Percentiles rank a stretch among this genome's conserved stretches.
Evolutionary conservation across 352 stramenopile species (phyloP).

Genomic region (Pythium apleroticum): DNA sequence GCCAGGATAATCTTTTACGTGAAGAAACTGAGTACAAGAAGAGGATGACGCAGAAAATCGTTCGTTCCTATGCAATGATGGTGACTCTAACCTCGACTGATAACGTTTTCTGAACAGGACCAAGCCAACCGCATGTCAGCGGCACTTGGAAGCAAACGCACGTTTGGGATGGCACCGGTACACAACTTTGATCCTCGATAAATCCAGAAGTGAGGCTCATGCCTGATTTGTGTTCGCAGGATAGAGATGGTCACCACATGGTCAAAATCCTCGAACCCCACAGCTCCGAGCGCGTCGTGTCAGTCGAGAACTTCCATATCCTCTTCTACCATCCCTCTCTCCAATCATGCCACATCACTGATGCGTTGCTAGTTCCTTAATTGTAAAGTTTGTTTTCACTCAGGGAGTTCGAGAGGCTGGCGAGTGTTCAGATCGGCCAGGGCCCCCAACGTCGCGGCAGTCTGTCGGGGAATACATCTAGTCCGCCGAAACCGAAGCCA

Average conservation of each 20-base stretch:
- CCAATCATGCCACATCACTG: neutral
- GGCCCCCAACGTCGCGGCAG: slow-evolving; percentile 19
- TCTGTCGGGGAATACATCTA: neutral
- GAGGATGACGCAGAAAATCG: slow-evolving; percentile 74
- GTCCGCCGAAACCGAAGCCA: neutral
- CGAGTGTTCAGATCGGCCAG: slow-evolving; percentile 61
- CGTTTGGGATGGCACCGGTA: slow-evolving; percentile 51
- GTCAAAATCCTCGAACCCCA: slow-evolving; percentile 49
- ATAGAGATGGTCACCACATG: slow-evolving; percentile 70
- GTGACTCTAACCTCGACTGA: neutral
- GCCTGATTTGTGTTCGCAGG: slow-evolving; percentile 25
- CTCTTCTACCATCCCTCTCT: slow-evolving; percentile 3
- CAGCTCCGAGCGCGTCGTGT: slow-evolving; percentile 48
- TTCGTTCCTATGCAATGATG: slow-evolving; percentile 14
- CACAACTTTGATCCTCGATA: neutral
- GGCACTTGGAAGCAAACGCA: slow-evolving; percentile 39
- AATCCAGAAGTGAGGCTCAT: neutral
- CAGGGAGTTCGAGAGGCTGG: slow-evolving; percentile 71
- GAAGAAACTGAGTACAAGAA: slow-evolving; percentile 70
- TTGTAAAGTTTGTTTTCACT: slow-evolving; percentile 35
- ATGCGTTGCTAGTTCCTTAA: slow-evolving; percentile 40
- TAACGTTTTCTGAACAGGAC: slow-evolving; percentile 30
- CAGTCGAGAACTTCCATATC: slow-evolving; percentile 81
- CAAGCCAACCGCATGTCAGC: slow-evolving; percentile 80
- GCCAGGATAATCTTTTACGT: slow-evolving; percentile 50